phyloP scores from a whole-genome alignment of 352 stramenopile genomes.

The Phytophthora pluvialis region DNA sequence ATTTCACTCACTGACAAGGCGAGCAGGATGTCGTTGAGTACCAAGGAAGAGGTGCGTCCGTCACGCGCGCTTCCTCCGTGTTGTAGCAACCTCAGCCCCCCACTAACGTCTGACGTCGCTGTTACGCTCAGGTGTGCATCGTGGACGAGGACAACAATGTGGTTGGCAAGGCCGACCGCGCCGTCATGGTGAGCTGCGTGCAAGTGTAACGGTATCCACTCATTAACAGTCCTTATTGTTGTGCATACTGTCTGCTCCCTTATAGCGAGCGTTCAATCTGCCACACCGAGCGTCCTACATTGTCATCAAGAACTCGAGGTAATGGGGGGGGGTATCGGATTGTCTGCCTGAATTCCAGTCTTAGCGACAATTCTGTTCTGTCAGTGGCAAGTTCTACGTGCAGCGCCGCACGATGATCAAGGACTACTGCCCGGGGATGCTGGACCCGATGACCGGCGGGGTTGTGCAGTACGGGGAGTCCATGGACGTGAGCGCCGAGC shows the following conservation, averaged over 20 bases:
- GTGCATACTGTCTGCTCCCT: background rate
- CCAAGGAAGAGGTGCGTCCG: constrained; percentile 57
- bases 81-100: background rate
- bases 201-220: background rate
- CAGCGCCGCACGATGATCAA: constrained; percentile 89
- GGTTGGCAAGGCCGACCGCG: constrained; percentile 79
- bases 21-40: constrained; percentile 59
- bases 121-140: constrained; percentile 69
- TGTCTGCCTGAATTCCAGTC: no score
- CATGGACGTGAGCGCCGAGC: constrained; percentile 67
- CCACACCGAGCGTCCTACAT: constrained; percentile 89
- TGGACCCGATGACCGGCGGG: constrained; percentile 85
- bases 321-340: background rate
- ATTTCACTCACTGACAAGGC: background rate
- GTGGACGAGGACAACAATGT: constrained; percentile 85
- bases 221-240: background rate
- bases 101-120: background rate
- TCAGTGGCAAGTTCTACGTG: constrained; percentile 82
- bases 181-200: constrained; percentile 67
- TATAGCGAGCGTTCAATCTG: constrained; percentile 75
- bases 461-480: constrained; percentile 82
- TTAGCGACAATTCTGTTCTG: background rate
- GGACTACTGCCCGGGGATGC: constrained; percentile 87
- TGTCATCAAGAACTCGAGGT: constrained; percentile 83
- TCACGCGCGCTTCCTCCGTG: background rate